Evolutionary conservation across 2,329 filamentous ascomycete genomes (phyloP).

Genomic region (Elsinoe ampelina): DNA sequence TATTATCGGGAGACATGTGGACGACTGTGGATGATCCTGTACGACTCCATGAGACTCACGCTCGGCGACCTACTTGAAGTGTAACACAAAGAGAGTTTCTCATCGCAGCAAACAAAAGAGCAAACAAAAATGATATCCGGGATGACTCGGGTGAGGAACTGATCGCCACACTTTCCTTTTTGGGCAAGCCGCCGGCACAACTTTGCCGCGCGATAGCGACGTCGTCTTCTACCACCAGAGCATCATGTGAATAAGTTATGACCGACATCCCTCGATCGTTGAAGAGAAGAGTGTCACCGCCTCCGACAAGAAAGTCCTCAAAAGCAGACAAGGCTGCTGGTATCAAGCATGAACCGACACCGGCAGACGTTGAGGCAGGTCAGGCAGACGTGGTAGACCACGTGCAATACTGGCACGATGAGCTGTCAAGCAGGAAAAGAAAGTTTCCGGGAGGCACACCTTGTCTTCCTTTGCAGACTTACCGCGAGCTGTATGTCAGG

Average conservation of each 20-base stretch:
- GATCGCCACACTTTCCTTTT: constrained; percentile 4
- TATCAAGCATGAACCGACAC: constrained; percentile 15
- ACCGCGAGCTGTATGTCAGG: constrained; percentile 38
- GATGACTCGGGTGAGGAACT: neutral
- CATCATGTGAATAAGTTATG: neutral
- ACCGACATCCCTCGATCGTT: constrained; percentile 2
- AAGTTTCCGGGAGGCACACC: constrained; percentile 15
- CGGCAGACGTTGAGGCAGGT: constrained; percentile 45
- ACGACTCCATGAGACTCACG: neutral
- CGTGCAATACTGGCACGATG: constrained; percentile 38
- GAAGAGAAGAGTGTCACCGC: constrained; percentile 22
- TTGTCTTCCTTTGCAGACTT: constrained; percentile 34
- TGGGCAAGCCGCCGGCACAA: neutral
- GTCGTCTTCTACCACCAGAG: neutral
- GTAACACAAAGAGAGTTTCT: neutral
- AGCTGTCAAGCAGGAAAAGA: constrained; percentile 18
- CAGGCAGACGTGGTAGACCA: constrained; percentile 39
- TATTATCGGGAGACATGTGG: neutral
- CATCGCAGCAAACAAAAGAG: neutral
- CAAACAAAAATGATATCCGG: constrained; percentile 1
- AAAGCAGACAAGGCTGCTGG: neutral
- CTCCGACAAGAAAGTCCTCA: constrained; percentile 19
- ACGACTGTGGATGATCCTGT: neutral
- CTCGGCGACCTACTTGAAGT: neutral
- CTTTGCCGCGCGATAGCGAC: neutral